Conservation (phyloP, 257 asterid genomes). For the Nicotiana undulata region DNA sequence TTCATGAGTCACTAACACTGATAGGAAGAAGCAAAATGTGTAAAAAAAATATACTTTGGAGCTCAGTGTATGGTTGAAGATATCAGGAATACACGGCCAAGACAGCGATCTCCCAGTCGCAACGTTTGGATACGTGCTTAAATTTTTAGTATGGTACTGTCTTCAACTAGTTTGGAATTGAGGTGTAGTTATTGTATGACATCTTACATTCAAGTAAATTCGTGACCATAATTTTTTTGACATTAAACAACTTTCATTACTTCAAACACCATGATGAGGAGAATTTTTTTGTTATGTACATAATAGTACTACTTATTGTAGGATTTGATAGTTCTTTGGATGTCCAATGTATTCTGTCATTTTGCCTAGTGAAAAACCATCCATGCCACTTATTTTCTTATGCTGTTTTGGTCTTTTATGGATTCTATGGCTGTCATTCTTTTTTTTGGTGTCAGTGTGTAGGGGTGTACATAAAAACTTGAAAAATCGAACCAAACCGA, state of each 20-base stretch:
- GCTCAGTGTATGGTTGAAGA: not conserved
- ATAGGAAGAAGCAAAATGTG: not conserved
- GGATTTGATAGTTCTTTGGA: slow-evolving; percentile 3
- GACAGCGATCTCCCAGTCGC: not conserved
- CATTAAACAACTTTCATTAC: not conserved
- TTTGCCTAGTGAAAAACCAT: not conserved
- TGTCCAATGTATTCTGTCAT: not conserved
- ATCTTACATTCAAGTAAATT: not conserved
- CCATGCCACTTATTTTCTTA: not conserved
- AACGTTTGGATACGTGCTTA: not conserved
- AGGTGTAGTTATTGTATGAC: not conserved
- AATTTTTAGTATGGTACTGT: not conserved
- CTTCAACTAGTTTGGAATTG: not conserved
- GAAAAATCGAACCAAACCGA: too few relatives aligned
- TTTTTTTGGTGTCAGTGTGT: too few relatives aligned
- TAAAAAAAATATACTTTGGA: not conserved
- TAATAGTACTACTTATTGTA: not conserved
- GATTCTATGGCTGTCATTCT: too few relatives aligned
- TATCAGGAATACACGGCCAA: not conserved
- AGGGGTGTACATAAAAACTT: too few relatives aligned
- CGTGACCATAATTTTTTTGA: not conserved
- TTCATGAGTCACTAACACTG: not conserved
- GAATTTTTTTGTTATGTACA: not conserved
- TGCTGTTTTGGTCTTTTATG: too few relatives aligned
- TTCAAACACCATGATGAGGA: not conserved